These are phyloP conservation scores for Calcarisporium arbuscula DNA, from an alignment of 2,329 filamentous ascomycete species.

Conservation along the genomic window DNA sequence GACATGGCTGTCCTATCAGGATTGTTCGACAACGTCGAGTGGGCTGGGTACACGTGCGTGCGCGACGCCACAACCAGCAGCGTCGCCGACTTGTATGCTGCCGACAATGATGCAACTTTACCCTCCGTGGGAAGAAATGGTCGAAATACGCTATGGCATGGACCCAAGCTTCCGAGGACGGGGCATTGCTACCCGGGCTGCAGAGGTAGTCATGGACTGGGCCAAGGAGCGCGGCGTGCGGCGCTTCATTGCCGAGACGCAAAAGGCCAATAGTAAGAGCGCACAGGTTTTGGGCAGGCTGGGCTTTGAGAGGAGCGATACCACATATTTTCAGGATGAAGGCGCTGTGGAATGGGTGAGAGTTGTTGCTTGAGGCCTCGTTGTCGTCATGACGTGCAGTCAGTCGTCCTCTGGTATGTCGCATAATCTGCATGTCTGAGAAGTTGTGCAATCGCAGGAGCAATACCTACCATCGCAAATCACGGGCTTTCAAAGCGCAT, in stretches of 20 bases:
- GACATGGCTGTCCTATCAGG: neutral
- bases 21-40: constrained; percentile 6
- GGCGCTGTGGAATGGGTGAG: constrained; percentile 6
- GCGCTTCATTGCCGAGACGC: constrained; percentile 14
- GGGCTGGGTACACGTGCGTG: constrained; percentile 13
- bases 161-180: constrained; percentile 8
- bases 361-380: too few species aligned
- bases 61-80: constrained; percentile 9
- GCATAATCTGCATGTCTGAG: too few species aligned
- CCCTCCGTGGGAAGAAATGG: constrained; percentile 13
- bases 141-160: constrained; percentile 14
- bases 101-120: neutral
- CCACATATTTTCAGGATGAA: constrained; percentile 8
- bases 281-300: constrained; percentile 8
- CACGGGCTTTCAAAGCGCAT: too few species aligned
- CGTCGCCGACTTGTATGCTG: neutral
- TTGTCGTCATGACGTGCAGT: too few species aligned
- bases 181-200: constrained; percentile 11
- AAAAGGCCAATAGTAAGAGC: constrained; percentile 10
- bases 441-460: too few species aligned
- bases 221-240: constrained; percentile 10
- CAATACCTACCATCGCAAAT: too few species aligned
- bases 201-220: constrained; percentile 12
- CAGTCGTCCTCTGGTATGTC: too few species aligned
- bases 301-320: constrained; percentile 5